phyloP scores from a whole-genome alignment of 2,329 filamentous ascomycete species.

The Aureobasidium sp. region DNA sequence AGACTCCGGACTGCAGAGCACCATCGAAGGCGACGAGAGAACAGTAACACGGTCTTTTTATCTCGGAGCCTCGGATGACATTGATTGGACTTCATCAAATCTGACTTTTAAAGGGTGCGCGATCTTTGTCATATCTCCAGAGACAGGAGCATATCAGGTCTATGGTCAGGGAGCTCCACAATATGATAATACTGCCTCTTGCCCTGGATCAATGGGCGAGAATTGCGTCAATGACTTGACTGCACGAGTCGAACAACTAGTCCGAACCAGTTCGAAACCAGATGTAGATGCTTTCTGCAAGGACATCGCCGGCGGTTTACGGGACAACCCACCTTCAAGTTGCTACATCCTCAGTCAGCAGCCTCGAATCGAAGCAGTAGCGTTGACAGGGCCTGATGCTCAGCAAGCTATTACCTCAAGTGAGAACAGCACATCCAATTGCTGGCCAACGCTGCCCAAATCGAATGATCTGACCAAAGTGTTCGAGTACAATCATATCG shows the following conservation, averaged over 20 bases:
- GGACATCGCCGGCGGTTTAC: neutral
- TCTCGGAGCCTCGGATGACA: neutral
- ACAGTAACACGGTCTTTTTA: neutral
- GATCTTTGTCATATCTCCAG: neutral
- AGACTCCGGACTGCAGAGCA: neutral
- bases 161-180: neutral
- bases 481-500: neutral
- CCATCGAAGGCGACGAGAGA: neutral
- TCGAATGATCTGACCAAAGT: neutral
- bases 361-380: neutral
- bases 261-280: neutral
- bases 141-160: neutral
- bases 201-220: neutral
- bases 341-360: neutral
- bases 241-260: neutral
- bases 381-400: neutral
- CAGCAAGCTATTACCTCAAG: neutral
- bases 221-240: neutral
- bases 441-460: neutral
- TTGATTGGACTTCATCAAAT: neutral
- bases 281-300: neutral
- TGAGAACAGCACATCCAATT: neutral
- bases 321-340: neutral
- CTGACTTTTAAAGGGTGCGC: neutral
- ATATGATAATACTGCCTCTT: neutral